Percentiles rank a stretch among this genome's conserved stretches.
phyloP scores from a whole-genome alignment of 441 rosid genomes.

The Raphanus hybrid region DNA sequence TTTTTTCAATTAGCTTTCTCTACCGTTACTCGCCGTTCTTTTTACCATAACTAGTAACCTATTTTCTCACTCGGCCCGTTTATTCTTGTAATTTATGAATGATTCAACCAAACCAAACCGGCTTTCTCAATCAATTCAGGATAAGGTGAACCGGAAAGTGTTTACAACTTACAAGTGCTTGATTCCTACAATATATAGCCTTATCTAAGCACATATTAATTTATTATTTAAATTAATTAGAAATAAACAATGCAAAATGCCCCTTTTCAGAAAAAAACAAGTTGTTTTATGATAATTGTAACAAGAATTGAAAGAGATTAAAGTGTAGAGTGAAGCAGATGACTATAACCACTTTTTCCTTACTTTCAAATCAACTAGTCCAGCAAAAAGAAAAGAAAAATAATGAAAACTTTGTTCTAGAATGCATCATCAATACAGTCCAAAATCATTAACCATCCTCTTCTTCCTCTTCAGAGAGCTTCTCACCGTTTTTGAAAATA shows the following conservation, averaged over 20 bases:
- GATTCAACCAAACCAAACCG: not conserved
- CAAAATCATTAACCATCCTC: too few species aligned
- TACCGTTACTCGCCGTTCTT: conserved; percentile 24
- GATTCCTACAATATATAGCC: too few species aligned
- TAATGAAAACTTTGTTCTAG: too few species aligned
- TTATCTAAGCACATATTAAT: too few species aligned
- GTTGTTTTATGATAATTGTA: too few species aligned
- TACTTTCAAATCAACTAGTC: too few species aligned
- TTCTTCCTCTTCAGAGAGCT: too few species aligned
- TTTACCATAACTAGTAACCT: conserved; percentile 29
- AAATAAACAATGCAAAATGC: not conserved
- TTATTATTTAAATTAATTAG: not conserved
- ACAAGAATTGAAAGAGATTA: not conserved
- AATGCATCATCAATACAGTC: too few species aligned
- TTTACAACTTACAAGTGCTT: too few species aligned
- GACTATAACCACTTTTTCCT: not conserved
- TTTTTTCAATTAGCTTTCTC: conserved; percentile 1
- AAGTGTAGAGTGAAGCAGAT: not conserved
- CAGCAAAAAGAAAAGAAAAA: too few species aligned
- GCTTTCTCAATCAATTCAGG: not conserved
- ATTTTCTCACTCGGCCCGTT: conserved; percentile 32
- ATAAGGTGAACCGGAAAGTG: not conserved
- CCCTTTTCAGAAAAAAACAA: not conserved
- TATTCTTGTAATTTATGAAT: not conserved
- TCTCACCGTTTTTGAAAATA: too few species aligned